Conservation (phyloP, 73 alveolate species). For the Paramecium octaurelia region DNA sequence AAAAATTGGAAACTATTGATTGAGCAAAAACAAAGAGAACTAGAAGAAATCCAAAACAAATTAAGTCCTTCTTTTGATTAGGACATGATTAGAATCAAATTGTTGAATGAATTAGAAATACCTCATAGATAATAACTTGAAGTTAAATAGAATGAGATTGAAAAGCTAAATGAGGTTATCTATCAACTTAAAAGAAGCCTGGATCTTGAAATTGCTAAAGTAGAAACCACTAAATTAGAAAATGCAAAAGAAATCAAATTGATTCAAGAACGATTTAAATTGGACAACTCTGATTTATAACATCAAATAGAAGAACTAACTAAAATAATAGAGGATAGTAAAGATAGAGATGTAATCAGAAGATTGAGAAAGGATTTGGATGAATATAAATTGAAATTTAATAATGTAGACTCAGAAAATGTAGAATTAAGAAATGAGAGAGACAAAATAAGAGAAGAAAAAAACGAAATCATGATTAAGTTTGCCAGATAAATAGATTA, state of each 20-base stretch:
- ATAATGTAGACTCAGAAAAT: conserved; percentile 12
- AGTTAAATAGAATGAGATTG: conserved; percentile 35
- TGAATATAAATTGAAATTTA: conserved; percentile 37
- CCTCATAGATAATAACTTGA: conserved; percentile 53
- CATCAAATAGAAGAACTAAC: conserved; percentile 32
- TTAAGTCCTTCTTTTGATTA: conserved; percentile 47
- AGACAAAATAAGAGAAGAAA: conserved; percentile 57
- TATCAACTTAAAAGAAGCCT: conserved; percentile 27
- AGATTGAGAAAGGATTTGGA: conserved; percentile 50
- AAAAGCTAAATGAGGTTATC: conserved; percentile 14
- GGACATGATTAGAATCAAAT: conserved; percentile 55
- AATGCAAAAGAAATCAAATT: conserved; percentile 19
- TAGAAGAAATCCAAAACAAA: conserved; percentile 40
- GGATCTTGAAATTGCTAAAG: not conserved
- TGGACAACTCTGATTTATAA: not conserved
- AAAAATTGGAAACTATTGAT: conserved; percentile 33
- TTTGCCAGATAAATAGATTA: conserved; percentile 34
- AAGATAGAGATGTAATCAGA: conserved; percentile 43
- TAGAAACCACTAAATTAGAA: conserved; percentile 1
- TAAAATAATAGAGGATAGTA: conserved; percentile 35
- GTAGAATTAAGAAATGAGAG: conserved; percentile 56
- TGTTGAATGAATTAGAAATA: conserved; percentile 54
- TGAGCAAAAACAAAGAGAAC: conserved; percentile 48
- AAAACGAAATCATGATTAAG: conserved; percentile 44
- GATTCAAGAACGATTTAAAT: not conserved